Conservation (phyloP, 257 asterid genomes). For the Salvia splendens region DNA sequence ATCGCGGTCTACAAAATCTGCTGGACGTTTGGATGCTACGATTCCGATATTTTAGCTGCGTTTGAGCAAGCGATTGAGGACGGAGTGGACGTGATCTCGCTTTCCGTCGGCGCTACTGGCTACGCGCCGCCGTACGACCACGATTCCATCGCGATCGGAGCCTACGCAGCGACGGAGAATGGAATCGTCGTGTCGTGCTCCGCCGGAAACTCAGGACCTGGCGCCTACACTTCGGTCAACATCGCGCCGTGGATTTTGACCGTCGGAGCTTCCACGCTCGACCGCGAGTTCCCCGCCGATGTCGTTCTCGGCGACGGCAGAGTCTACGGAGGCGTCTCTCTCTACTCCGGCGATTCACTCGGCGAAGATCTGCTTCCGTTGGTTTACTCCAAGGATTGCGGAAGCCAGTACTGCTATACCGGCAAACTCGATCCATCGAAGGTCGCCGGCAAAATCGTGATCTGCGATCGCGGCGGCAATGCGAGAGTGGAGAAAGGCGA, state of each 20-base stretch:
- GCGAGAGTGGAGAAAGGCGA: constrained; percentile 87
- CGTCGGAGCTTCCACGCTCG: constrained; percentile 93
- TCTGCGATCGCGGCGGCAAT: constrained; percentile 93
- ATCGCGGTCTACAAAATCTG: constrained; percentile 87
- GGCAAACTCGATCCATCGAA: constrained; percentile 57
- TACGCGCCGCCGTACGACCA: constrained; percentile 61
- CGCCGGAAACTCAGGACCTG: constrained; percentile 90
- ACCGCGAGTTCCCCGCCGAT: constrained; percentile 90
- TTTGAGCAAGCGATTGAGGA: constrained; percentile 77
- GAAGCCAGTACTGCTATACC: constrained; percentile 71
- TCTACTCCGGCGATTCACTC: constrained; percentile 61
- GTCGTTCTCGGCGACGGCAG: constrained; percentile 76
- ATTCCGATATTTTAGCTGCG: constrained; percentile 88
- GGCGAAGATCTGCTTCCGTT: constrained; percentile 47
- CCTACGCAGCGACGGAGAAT: constrained; percentile 65
- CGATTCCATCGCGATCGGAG: constrained; percentile 89
- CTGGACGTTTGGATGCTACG: constrained; percentile 73
- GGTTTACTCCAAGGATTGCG: constrained; percentile 75
- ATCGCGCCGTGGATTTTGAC: constrained; percentile 97
- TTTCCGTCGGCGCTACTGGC: constrained; percentile 79
- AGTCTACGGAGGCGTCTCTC: constrained; percentile 66
- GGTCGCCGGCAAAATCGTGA: constrained; percentile 81
- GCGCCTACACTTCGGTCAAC: constrained; percentile 61
- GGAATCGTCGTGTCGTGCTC: constrained; percentile 94
- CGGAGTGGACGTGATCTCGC: constrained; percentile 79